These are phyloP conservation scores for Syncephalis fuscata DNA, from an alignment of 371 early-diverging fungal genomes.

Conservation along the genomic window DNA sequence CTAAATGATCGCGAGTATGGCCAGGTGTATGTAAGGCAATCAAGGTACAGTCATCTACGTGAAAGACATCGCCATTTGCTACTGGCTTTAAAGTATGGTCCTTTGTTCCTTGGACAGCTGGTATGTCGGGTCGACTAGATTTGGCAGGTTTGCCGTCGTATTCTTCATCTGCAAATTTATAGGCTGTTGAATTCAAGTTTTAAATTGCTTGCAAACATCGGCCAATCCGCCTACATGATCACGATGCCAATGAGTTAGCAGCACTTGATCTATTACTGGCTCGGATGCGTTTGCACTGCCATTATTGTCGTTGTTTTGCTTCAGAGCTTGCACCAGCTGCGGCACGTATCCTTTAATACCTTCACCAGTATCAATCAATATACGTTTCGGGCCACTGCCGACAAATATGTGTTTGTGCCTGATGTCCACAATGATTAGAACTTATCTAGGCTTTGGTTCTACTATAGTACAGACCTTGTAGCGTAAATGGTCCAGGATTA, in stretches of 20 bases:
- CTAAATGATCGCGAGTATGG: conserved; percentile 64
- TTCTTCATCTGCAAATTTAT: conserved; percentile 1
- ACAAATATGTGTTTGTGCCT: conserved; percentile 84
- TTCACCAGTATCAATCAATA: conserved; percentile 71
- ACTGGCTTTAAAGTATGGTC: conserved; percentile 4
- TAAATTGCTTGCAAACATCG: conserved; percentile 10
- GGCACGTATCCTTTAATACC: conserved; percentile 49
- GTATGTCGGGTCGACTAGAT: conserved; percentile 9
- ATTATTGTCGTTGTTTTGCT: conserved; percentile 15
- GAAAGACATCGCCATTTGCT: conserved; percentile 32
- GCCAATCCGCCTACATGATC: conserved; percentile 68
- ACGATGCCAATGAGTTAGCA: conserved; percentile 71
- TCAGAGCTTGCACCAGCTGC: conserved; percentile 27
- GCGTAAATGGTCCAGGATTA: conserved; percentile 56
- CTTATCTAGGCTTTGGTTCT: neutral
- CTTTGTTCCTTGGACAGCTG: conserved; percentile 10
- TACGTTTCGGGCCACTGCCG: conserved; percentile 46
- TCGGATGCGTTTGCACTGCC: conserved; percentile 6
- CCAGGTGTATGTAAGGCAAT: conserved; percentile 63
- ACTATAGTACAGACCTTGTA: conserved; percentile 32
- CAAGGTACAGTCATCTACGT: conserved; percentile 18
- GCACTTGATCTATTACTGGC: conserved; percentile 24
- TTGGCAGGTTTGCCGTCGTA: conserved; percentile 6
- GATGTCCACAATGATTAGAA: neutral
- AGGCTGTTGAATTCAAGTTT: conserved; percentile 9